Conservation (phyloP, 2,329 filamentous ascomycete species). For the Diaporthe nobilis region DNA sequence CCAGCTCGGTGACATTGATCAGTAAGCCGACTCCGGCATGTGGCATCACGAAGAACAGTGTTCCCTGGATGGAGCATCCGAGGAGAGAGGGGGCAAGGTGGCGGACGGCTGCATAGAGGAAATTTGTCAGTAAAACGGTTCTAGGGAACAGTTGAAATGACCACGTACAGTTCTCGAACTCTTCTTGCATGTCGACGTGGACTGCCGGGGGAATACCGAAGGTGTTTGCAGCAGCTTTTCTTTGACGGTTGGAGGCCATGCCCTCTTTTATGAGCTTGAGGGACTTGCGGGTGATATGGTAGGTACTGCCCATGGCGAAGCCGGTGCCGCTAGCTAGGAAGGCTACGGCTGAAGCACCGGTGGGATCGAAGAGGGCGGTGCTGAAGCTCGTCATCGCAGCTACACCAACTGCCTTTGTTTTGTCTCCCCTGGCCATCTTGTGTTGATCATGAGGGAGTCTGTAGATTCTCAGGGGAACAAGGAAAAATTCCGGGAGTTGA, state of each 20-base stretch:
- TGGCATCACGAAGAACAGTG: conserved; percentile 4
- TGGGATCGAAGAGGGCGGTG: neutral
- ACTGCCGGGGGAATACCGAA: neutral
- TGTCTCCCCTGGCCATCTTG: neutral
- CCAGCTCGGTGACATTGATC: neutral
- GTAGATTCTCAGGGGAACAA: neutral
- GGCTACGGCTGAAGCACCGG: neutral
- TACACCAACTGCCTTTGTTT: neutral
- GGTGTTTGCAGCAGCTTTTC: neutral
- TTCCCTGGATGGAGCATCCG: neutral
- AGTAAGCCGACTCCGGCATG: neutral
- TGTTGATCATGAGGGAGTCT: neutral
- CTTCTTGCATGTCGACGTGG: neutral
- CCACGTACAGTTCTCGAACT: neutral
- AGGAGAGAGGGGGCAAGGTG: neutral
- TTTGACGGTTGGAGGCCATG: neutral
- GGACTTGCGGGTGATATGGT: neutral
- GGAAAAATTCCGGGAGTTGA: neutral
- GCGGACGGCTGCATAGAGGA: neutral
- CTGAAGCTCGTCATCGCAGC: neutral
- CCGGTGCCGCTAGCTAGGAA: neutral
- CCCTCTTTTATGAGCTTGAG: neutral
- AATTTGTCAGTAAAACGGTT: neutral
- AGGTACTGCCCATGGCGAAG: neutral
- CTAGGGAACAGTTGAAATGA: neutral